Percentiles rank a stretch among this genome's conserved stretches.
phyloP scores from a whole-genome alignment of 768 basidiomycete genomes.

The Mycena capillaripes region DNA sequence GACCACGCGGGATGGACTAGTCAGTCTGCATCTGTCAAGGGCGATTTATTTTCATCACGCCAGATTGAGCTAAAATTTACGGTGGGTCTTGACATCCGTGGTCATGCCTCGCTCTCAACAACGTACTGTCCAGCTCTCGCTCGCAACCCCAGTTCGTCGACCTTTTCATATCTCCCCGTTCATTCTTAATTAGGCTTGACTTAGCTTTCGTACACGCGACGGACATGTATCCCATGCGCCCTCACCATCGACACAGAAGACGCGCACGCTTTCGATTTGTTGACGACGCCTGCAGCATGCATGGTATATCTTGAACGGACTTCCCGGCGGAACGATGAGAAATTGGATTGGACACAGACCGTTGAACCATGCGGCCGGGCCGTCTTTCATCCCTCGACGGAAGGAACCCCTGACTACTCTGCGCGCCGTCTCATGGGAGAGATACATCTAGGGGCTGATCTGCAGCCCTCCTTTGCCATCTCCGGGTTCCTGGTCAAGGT shows the following conservation, averaged over 20 bases:
- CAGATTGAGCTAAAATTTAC: slow-evolving; percentile 24
- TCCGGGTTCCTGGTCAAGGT: slow-evolving; percentile 32
- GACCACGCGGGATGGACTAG: slow-evolving; percentile 32
- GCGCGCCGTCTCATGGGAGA: slow-evolving; percentile 34
- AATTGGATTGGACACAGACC: neutral
- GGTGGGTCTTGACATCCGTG: slow-evolving; percentile 9
- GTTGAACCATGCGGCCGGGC: slow-evolving; percentile 29
- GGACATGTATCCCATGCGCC: slow-evolving; percentile 24
- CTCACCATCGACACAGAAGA: slow-evolving; percentile 28
- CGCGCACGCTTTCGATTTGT: slow-evolving; percentile 28
- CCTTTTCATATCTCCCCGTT: neutral
- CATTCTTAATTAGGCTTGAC: neutral
- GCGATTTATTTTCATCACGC: slow-evolving; percentile 30
- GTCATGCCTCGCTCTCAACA: neutral
- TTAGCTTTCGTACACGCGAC: slow-evolving; percentile 33
- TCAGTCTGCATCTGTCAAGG: slow-evolving; percentile 17
- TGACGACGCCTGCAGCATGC: slow-evolving; percentile 20
- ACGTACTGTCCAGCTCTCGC: slow-evolving; percentile 21
- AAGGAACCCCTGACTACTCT: slow-evolving; percentile 17
- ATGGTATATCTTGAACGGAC: slow-evolving; percentile 32
- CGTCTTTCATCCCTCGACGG: slow-evolving; percentile 32
- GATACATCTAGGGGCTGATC: slow-evolving; percentile 24
- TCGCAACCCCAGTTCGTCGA: slow-evolving; percentile 32
- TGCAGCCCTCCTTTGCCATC: slow-evolving; percentile 27
- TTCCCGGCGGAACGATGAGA: slow-evolving; percentile 5